Evolutionary conservation across 2,329 filamentous ascomycete species (phyloP).

Genomic region (Orbilia brochopaga): DNA sequence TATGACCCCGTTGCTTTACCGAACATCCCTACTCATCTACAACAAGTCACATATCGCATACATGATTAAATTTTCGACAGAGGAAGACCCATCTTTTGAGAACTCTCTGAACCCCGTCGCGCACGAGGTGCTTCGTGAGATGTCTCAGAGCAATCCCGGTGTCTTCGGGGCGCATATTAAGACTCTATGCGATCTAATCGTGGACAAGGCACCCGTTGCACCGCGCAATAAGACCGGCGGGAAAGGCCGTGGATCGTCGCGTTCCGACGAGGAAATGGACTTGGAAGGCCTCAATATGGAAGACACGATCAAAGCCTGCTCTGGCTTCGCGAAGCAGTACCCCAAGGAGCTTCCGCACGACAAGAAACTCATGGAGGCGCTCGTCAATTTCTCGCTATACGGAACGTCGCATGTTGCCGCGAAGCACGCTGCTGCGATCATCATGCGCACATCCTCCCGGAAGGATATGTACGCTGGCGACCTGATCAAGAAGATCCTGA

Average conservation of each 20-base stretch:
- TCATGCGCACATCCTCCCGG: slow-evolving; percentile 76
- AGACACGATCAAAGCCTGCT: slow-evolving; percentile 90
- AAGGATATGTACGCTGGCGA: slow-evolving; percentile 87
- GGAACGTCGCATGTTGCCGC: slow-evolving; percentile 81
- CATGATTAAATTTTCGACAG: slow-evolving; percentile 84
- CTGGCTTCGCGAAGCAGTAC: slow-evolving; percentile 86
- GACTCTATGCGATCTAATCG: slow-evolving; percentile 84
- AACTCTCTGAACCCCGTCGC: slow-evolving; percentile 66
- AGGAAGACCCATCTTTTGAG: slow-evolving; percentile 74
- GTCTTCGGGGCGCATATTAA: slow-evolving; percentile 92
- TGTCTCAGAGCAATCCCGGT: slow-evolving; percentile 85
- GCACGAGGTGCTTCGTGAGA: slow-evolving; percentile 85
- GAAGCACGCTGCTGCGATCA: slow-evolving; percentile 90
- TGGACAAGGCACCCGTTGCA: slow-evolving; percentile 72
- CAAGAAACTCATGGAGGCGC: slow-evolving; percentile 77
- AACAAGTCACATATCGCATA: slow-evolving; percentile 92
- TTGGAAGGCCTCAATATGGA: slow-evolving; percentile 66
- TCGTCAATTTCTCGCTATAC: slow-evolving; percentile 81
- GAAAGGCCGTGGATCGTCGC: slow-evolving; percentile 62
- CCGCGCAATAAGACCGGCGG: slow-evolving; percentile 55
- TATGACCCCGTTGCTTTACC: slow-evolving; percentile 79
- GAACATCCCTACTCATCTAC: slow-evolving; percentile 82
- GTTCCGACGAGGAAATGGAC: slow-evolving; percentile 64
- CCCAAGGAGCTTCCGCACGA: slow-evolving; percentile 82
- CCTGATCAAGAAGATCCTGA: slow-evolving; percentile 75